Evolutionary conservation across 148 eudicot species (phyloP).

Genomic region (Rhododendron simsii): DNA sequence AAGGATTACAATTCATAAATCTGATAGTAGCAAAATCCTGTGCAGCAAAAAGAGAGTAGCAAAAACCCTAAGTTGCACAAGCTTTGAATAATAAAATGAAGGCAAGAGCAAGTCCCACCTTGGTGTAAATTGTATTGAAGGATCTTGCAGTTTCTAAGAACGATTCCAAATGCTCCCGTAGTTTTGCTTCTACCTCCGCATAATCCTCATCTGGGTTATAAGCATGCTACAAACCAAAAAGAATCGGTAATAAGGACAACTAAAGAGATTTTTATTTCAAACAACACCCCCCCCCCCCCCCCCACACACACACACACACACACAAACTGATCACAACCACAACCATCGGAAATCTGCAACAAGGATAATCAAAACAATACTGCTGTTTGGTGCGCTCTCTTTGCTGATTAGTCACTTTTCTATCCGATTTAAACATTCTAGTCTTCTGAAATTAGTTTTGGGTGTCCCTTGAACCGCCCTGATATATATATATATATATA

Average conservation of each 20-base stretch:
- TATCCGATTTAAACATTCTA: neutral
- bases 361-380: neutral
- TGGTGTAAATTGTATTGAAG: constrained; percentile 81
- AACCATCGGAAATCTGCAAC: neutral
- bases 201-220: constrained; percentile 97
- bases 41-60: neutral
- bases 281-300: neutral
- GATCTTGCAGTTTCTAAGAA: constrained; percentile 94
- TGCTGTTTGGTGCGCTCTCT: neutral
- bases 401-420: neutral
- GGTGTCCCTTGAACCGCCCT: too few species aligned
- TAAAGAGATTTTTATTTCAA: constrained; percentile 8
- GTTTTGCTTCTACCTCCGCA: constrained; percentile 65
- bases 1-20: neutral
- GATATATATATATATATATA: too few species aligned
- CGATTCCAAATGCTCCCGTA: constrained; percentile 83
- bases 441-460: neutral
- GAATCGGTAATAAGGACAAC: constrained; percentile 8
- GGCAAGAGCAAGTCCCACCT: constrained; percentile 39
- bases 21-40: neutral
- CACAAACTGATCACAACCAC: neutral
- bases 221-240: constrained; percentile 45
- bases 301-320: too few species aligned
- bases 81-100: constrained; percentile 2
- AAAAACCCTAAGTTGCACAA: neutral